A percentile compares a stretch with the other conserved stretches of the same genome.
These are phyloP conservation scores for Papilionanthe hybrid DNA, from an alignment of 116 monocot genomes.

Conservation along the genomic window DNA sequence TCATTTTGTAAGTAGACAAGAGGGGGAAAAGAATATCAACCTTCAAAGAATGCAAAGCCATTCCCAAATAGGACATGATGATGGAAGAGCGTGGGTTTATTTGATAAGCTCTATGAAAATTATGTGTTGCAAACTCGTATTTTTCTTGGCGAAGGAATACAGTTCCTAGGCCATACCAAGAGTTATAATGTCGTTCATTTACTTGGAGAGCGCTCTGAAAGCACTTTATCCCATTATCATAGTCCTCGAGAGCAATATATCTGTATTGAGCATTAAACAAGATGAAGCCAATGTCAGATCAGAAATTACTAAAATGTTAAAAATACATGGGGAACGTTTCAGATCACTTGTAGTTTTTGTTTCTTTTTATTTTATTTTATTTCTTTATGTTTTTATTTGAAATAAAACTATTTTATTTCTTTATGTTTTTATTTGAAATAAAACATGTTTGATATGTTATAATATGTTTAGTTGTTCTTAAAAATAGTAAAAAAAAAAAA, in stretches of 20 bases:
- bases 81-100: conserved; percentile 89
- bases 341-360: no score
- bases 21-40: conserved; percentile 12
- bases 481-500: no score
- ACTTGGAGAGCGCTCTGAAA: conserved; percentile 83
- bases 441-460: no score
- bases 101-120: conserved; percentile 65
- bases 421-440: no score
- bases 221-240: conserved; percentile 90
- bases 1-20: no score
- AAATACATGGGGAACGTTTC: no score
- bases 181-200: conserved; percentile 94
- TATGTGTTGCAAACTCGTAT: conserved; percentile 94
- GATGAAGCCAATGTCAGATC: neutral
- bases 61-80: conserved; percentile 92
- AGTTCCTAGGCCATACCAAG: conserved; percentile 96
- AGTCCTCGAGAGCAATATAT: conserved; percentile 85
- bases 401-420: no score
- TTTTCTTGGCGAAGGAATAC: conserved; percentile 95
- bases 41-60: conserved; percentile 83
- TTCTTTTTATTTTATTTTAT: no score
- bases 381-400: no score
- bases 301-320: no score
- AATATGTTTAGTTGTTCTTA: no score
- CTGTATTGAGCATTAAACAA: conserved; percentile 29